phyloP scores from a whole-genome alignment of 805 yeast species.

The Sugiyamaella boreocaroliniensis region DNA sequence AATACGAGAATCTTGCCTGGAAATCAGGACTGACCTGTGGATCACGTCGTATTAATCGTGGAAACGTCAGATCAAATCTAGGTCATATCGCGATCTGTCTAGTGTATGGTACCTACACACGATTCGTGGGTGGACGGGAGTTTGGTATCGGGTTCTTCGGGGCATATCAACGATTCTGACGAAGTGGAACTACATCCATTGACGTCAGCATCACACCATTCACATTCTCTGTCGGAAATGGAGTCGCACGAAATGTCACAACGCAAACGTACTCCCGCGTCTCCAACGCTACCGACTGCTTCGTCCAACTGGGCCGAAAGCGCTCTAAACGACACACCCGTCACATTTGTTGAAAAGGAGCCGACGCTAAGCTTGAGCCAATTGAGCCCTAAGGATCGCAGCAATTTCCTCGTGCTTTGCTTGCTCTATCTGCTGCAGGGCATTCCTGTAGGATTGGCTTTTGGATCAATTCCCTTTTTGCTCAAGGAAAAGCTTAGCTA shows the following conservation, averaged over 20 bases:
- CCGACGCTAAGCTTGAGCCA: constrained; percentile 21
- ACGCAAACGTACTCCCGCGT: constrained; percentile 12
- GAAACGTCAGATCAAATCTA: not conserved
- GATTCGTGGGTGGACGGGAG: not conserved
- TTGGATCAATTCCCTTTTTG: constrained; percentile 88
- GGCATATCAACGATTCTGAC: not conserved
- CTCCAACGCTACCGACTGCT: constrained; percentile 16
- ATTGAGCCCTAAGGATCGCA: constrained; percentile 46
- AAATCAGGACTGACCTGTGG: not conserved
- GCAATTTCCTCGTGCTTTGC: constrained; percentile 67
- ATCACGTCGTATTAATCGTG: not conserved
- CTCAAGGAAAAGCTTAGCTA: constrained; percentile 76
- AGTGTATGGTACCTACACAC: not conserved
- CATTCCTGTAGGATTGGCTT: constrained; percentile 92
- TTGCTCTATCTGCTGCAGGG: constrained; percentile 83
- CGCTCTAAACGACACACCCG: not conserved
- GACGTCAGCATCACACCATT: not conserved
- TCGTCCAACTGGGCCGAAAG: constrained; percentile 15
- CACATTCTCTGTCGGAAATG: not conserved
- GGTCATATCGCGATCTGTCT: not conserved
- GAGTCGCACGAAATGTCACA: constrained; percentile 15
- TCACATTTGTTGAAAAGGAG: not conserved
- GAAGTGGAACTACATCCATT: not conserved
- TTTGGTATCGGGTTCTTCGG: not conserved
- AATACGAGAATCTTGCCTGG: not conserved